Base-by-base conservation (phyloP, 164 flowering plant species). In the Aristolochia fimbriata region DNA sequence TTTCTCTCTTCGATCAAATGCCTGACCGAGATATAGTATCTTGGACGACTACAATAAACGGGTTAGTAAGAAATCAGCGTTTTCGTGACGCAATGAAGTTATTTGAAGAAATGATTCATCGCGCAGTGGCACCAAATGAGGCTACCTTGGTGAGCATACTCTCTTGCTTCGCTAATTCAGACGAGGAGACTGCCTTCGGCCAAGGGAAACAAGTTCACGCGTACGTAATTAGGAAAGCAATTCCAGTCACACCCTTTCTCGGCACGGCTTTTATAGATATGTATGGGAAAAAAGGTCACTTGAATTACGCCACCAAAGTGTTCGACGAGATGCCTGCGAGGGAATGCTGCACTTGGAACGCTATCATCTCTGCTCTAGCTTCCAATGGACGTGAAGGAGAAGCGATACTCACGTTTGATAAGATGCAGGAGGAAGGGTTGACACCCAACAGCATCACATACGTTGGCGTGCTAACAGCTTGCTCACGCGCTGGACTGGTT, bases 341-440 rank as follows among this genome's bases (percentile, higher is more conserved):
- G 62, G 71, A 75, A 63, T 81, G 83, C 15, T 83, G 86, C 65
- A 67, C 83, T 33, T 87, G 93, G 93, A 90, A 87, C 75, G 93
- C 95, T 8, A 71, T 86, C 74, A 83, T 90, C 33, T 77, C 79
- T 19, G 69, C 85, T 0, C 69, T 90, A 30, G 86, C 91, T 49
- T 74, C 67, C 27, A 79, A 84, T 69, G 79, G 93, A 19, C 71
- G 64, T 65, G 93, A 81, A 53, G 60, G 60, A 19, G 68, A 83
- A 47, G 89, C 87, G 2, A 59, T 90, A 20, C 71, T 63, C 16
- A 66, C 80, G 83, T 87, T 85, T 74, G 66, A 76, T 25, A 65
- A 64, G 59, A 85, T 90, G 96, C 75, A 51, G 58, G 0, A 10
- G 17, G 62, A 47, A 55, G 76, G 79, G 6, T 6, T 73, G 52